Evolutionary conservation across 345 rosid genomes (phyloP).

Genomic region (Adansonia digitata): DNA sequence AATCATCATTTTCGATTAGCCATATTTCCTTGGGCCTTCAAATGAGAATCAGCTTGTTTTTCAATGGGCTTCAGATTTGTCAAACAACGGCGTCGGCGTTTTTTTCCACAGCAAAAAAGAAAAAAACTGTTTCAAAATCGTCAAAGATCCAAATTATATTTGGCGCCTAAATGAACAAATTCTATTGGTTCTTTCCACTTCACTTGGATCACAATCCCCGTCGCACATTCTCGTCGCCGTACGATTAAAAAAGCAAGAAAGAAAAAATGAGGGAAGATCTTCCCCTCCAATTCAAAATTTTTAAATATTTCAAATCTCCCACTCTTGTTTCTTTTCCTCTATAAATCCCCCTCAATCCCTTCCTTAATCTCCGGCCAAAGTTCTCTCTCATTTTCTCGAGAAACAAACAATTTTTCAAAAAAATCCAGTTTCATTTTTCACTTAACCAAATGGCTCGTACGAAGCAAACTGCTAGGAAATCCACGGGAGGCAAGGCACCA

Average conservation of each 20-base stretch:
- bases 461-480: slow-evolving; percentile 54
- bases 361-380: neutral
- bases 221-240: slow-evolving; percentile 5
- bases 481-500: slow-evolving; percentile 58
- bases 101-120: too few species aligned
- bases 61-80: neutral
- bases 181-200: neutral
- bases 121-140: neutral
- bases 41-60: neutral
- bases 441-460: slow-evolving; percentile 44
- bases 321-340: neutral
- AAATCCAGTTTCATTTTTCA: neutral
- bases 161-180: slow-evolving; percentile 5
- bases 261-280: neutral
- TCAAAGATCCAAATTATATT: too few species aligned
- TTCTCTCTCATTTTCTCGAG: neutral
- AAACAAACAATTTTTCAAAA: neutral
- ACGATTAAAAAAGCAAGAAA: neutral
- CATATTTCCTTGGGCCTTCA: neutral
- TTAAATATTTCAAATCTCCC: slow-evolving; percentile 11
- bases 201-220: slow-evolving; percentile 28
- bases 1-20: too few species aligned
- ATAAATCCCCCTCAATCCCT: neutral
- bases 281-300: neutral
- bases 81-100: neutral